These are phyloP conservation scores for Pseudozyma pruni DNA, from an alignment of 1,284 basidiomycete genomes.

Conservation along the genomic window DNA sequence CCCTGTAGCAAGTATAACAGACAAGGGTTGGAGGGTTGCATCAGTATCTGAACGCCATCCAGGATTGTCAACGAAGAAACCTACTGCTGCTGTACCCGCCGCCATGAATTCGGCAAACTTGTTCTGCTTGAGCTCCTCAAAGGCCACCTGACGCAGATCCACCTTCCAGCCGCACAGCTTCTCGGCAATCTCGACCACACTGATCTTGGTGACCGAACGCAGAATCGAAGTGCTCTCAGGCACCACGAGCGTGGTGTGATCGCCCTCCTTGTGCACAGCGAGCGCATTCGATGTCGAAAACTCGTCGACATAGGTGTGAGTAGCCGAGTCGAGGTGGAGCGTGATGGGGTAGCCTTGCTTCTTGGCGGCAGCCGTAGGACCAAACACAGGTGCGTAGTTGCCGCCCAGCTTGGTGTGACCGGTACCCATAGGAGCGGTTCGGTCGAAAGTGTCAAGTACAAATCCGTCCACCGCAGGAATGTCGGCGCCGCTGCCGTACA, in stretches of 20 bases:
- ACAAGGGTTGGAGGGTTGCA: not conserved
- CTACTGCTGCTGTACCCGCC: constrained; percentile 63
- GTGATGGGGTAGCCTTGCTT: constrained; percentile 68
- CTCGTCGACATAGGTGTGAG: constrained; percentile 64
- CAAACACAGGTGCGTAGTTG: constrained; percentile 67
- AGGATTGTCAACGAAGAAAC: constrained; percentile 2
- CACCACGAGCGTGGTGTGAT: constrained; percentile 41
- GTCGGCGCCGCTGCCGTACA: constrained; percentile 65
- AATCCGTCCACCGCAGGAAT: constrained; percentile 67
- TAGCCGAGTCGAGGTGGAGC: constrained; percentile 62
- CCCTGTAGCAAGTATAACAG: constrained; percentile 28
- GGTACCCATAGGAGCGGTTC: constrained; percentile 65
- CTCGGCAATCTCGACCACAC: constrained; percentile 61
- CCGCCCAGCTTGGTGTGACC: constrained; percentile 67
- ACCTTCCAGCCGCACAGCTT: constrained; percentile 66
- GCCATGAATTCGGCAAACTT: constrained; percentile 61
- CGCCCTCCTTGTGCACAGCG: constrained; percentile 50
- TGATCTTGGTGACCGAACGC: constrained; percentile 54
- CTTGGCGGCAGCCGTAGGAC: constrained; percentile 62
- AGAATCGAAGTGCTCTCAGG: constrained; percentile 54
- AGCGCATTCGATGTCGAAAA: constrained; percentile 68
- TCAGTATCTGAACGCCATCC: not conserved
- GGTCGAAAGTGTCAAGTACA: constrained; percentile 67
- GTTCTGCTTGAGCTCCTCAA: constrained; percentile 54
- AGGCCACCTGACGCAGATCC: constrained; percentile 63